Evolutionary conservation across 345 rosid species (phyloP).

Genomic region (Boechera stricta): DNA sequence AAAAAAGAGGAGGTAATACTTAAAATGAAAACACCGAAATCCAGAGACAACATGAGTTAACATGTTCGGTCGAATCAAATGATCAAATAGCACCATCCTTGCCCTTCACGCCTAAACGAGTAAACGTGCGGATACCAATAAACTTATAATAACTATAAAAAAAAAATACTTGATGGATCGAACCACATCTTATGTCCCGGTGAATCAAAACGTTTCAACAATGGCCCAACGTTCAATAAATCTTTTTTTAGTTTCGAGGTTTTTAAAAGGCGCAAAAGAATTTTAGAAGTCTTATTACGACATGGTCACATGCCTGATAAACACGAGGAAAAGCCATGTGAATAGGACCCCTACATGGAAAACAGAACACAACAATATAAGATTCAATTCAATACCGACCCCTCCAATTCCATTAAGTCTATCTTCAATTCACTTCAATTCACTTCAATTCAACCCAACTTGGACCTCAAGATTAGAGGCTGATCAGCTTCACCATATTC

Average conservation of each 20-base stretch:
- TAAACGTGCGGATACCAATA: background rate
- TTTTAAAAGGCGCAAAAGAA: background rate
- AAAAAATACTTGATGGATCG: background rate
- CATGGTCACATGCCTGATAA: background rate
- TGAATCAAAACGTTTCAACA: background rate
- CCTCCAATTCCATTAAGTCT: constrained; percentile 3
- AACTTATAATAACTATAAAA: background rate
- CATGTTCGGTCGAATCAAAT: background rate
- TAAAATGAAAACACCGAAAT: background rate
- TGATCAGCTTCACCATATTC: background rate
- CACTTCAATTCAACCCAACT: constrained; percentile 28
- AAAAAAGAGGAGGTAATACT: too few species aligned
- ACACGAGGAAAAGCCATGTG: constrained; percentile 31
- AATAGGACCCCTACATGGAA: constrained; percentile 21
- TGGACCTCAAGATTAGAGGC: constrained; percentile 31
- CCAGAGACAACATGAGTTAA: background rate
- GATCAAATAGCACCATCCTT: background rate
- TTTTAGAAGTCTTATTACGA: background rate
- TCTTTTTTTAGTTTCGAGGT: background rate
- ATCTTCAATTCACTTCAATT: constrained; percentile 3
- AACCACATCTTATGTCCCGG: background rate
- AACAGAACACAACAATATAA: constrained; percentile 22
- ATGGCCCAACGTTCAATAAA: background rate
- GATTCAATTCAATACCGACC: constrained; percentile 33
- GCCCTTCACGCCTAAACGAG: background rate